A percentile compares a stretch with the other conserved stretches of the same genome.
These are phyloP conservation scores for Candida easanensis DNA, from an alignment of 805 yeast genomes.

Conservation along the genomic window DNA sequence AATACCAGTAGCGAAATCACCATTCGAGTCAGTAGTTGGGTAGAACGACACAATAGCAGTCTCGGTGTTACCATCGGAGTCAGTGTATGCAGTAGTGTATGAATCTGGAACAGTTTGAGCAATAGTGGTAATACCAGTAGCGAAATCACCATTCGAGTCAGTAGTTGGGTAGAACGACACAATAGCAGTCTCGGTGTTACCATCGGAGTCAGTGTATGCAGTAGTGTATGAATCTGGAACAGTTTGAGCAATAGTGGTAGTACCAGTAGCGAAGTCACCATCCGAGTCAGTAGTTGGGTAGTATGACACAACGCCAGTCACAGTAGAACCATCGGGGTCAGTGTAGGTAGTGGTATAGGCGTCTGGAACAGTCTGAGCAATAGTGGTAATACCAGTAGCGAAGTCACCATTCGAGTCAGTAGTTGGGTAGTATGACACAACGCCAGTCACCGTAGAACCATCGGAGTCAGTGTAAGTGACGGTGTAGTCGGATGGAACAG, in stretches of 20 bases:
- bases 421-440: background rate
- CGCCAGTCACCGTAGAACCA: background rate
- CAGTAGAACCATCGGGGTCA: background rate
- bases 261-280: background rate
- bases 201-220: background rate
- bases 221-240: background rate
- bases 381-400: background rate
- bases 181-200: slow-evolving; percentile 1
- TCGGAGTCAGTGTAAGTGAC: background rate
- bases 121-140: too few species aligned
- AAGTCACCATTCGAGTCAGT: background rate
- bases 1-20: too few species aligned
- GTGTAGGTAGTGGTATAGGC: too few species aligned
- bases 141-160: slow-evolving; percentile 2
- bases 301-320: background rate
- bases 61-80: too few species aligned
- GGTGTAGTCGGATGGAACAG: background rate
- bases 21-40: too few species aligned
- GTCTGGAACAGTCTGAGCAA: too few species aligned
- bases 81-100: too few species aligned
- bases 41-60: too few species aligned
- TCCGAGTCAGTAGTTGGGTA: background rate
- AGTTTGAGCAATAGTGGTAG: background rate
- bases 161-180: slow-evolving; percentile 8
- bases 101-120: too few species aligned